Evolutionary conservation across 345 rosid species (phyloP).

Genomic region (Aurinia saxatilis): DNA sequence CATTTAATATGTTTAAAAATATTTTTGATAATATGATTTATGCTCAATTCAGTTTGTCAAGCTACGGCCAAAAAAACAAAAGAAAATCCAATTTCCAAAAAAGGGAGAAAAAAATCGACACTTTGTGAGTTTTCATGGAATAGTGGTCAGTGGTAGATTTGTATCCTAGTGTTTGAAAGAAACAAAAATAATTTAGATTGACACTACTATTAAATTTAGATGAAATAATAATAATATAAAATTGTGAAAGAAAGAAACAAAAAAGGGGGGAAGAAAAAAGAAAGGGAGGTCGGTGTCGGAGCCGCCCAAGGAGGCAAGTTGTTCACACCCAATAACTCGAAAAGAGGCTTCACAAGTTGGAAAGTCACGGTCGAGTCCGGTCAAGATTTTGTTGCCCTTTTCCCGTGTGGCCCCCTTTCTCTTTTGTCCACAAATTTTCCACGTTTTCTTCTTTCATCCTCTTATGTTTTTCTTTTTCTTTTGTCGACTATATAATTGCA

Average conservation of each 20-base stretch:
- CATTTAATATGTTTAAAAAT: too few species aligned
- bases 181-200: background rate
- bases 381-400: slow-evolving; percentile 27
- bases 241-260: background rate
- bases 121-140: background rate
- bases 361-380: slow-evolving; percentile 32
- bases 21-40: too few species aligned
- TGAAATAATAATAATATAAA: background rate
- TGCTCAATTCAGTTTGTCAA: background rate
- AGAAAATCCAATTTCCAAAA: background rate
- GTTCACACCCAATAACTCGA: slow-evolving; percentile 23
- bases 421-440: background rate
- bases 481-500: background rate
- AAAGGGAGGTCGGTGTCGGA: slow-evolving; percentile 23
- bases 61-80: background rate
- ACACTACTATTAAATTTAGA: background rate
- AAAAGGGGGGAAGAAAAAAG: background rate
- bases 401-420: slow-evolving; percentile 23
- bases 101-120: background rate
- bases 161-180: background rate
- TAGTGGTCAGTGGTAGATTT: background rate
- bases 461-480: background rate
- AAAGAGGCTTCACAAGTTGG: slow-evolving; percentile 7
- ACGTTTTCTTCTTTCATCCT: slow-evolving; percentile 11
- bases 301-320: slow-evolving; percentile 26